A percentile compares a stretch with the other conserved stretches of the same genome.
phyloP scores from a whole-genome alignment of 306 rosid species.

The Trifolium fragiferum region DNA sequence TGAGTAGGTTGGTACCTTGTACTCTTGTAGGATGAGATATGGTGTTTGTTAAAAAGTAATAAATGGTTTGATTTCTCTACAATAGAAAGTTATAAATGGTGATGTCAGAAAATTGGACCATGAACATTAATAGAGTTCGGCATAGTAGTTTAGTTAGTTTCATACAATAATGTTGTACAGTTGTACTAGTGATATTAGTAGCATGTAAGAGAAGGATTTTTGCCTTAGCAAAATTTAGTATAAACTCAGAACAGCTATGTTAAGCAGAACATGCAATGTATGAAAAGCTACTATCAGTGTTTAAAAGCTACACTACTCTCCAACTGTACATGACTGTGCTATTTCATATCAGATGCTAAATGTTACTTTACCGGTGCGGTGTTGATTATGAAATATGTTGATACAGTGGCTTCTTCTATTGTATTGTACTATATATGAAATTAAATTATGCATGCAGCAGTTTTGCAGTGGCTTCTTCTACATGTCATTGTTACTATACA shows the following conservation, averaged over 20 bases:
- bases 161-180: not conserved
- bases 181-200: not conserved
- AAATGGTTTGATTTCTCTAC: not conserved
- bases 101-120: not conserved
- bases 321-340: not conserved
- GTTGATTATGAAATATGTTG: not conserved
- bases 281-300: conserved; percentile 1
- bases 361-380: not conserved
- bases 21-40: not conserved
- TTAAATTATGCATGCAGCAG: not conserved
- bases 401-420: not conserved
- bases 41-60: conserved; percentile 5
- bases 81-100: not conserved
- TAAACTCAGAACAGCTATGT: not conserved
- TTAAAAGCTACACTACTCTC: not conserved
- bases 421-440: not conserved
- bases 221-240: not conserved
- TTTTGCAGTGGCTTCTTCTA: no score
- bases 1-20: no score
- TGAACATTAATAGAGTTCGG: conserved; percentile 7
- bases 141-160: not conserved
- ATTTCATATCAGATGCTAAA: not conserved
- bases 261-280: not conserved
- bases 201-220: not conserved
- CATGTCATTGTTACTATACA: no score